Conservation (phyloP, 2,329 filamentous ascomycete genomes). For the Pseudodiploospora longispora region DNA sequence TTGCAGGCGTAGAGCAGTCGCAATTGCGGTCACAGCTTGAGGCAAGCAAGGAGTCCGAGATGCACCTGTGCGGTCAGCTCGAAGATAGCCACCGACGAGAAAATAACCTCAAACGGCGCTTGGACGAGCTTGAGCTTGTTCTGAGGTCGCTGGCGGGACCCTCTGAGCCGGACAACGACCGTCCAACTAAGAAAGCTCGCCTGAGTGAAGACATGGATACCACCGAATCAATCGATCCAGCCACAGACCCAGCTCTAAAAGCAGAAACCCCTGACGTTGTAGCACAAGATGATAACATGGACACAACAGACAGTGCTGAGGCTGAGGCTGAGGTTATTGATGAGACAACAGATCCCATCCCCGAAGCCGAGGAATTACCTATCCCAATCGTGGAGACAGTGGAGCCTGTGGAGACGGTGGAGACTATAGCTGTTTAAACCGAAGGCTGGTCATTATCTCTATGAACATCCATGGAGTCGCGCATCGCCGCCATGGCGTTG, state of each 20-base stretch:
- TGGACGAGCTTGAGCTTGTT: conserved; percentile 69
- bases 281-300: not conserved
- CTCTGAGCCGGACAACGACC: conserved; percentile 13
- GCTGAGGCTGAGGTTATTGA: conserved; percentile 8
- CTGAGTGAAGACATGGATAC: conserved; percentile 10
- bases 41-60: conserved; percentile 30
- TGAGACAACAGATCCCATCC: not conserved
- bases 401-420: too few relatives aligned
- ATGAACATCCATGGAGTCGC: too few relatives aligned
- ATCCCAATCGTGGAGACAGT: too few relatives aligned
- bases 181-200: conserved; percentile 21
- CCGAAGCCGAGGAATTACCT: not conserved
- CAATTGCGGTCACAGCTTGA: conserved; percentile 51
- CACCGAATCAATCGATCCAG: conserved; percentile 2
- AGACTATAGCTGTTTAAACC: too few relatives aligned
- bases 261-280: conserved; percentile 2
- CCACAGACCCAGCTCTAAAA: conserved; percentile 4
- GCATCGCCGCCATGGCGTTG: too few relatives aligned
- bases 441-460: too few relatives aligned
- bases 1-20: conserved; percentile 46
- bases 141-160: conserved; percentile 26
- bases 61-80: conserved; percentile 51
- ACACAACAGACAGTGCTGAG: conserved; percentile 2
- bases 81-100: conserved; percentile 73
- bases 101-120: conserved; percentile 69